phyloP scores from a whole-genome alignment of 805 yeast species.

The Candida caryicola region DNA sequence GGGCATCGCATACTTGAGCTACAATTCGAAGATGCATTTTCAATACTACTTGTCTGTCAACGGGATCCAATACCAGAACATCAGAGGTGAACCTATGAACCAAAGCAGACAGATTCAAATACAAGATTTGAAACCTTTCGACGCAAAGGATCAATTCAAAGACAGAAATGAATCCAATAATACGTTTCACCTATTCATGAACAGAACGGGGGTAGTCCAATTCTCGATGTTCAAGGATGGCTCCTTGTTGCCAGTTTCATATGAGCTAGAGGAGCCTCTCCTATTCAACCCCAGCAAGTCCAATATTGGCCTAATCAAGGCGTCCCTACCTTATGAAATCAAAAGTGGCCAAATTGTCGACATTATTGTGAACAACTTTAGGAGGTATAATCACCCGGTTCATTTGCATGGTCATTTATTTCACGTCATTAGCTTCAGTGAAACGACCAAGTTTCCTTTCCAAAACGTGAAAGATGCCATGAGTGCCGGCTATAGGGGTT shows the following conservation, averaged over 20 bases:
- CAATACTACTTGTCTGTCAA: slow-evolving; percentile 5
- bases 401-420: slow-evolving; percentile 36
- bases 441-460: slow-evolving; percentile 21
- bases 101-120: slow-evolving; percentile 2
- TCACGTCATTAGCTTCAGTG: slow-evolving; percentile 25
- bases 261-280: slow-evolving; percentile 26
- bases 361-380: slow-evolving; percentile 27
- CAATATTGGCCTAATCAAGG: slow-evolving; percentile 13
- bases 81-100: slow-evolving; percentile 20
- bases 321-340: slow-evolving; percentile 9
- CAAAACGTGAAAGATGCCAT: slow-evolving; percentile 24
- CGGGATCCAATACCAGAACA: slow-evolving; percentile 19
- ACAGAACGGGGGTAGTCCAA: slow-evolving; percentile 25
- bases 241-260: slow-evolving; percentile 11
- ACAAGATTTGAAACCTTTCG: slow-evolving; percentile 6
- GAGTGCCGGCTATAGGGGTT: slow-evolving; percentile 11
- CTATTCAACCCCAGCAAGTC: slow-evolving; percentile 3
- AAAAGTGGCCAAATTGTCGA: slow-evolving; percentile 30
- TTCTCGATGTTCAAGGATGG: slow-evolving; percentile 26
- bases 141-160: background rate
- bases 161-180: slow-evolving; percentile 16
- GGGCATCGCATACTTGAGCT: slow-evolving; percentile 23
- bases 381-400: slow-evolving; percentile 30
- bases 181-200: slow-evolving; percentile 27
- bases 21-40: slow-evolving; percentile 14